Percentiles rank a stretch among this genome's conserved stretches.
Evolutionary conservation across 164 flowering plant genomes (phyloP).

Genomic region (Piper betle): DNA sequence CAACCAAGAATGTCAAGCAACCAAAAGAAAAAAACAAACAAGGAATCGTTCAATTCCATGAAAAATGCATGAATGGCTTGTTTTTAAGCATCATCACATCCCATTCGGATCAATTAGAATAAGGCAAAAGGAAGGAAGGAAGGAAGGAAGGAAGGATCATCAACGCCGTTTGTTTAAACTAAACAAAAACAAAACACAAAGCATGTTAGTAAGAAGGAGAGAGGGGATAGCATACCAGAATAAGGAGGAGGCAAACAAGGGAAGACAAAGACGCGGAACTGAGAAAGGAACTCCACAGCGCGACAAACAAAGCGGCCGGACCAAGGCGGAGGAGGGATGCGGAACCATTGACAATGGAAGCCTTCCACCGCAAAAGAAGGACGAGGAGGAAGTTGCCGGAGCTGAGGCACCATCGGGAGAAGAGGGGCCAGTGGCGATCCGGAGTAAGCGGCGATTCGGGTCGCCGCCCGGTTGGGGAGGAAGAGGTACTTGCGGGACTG

Average conservation of each 20-base stretch:
- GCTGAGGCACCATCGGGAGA: constrained; percentile 39
- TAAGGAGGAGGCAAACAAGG: constrained; percentile 57
- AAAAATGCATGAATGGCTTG: no score
- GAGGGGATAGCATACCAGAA: constrained; percentile 44
- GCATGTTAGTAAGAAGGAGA: not conserved
- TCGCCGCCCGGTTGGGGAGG: constrained; percentile 19
- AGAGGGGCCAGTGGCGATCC: constrained; percentile 87
- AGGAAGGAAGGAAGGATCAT: no score
- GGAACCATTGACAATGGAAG: constrained; percentile 43
- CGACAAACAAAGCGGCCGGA: constrained; percentile 66
- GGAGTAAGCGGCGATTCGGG: constrained; percentile 20
- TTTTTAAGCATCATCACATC: no score
- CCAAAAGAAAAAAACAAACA: not conserved
- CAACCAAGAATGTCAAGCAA: not conserved
- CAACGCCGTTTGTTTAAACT: no score
- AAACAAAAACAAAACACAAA: no score
- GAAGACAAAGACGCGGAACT: constrained; percentile 82
- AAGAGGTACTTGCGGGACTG: constrained; percentile 46
- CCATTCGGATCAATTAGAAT: no score
- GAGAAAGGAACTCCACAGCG: constrained; percentile 93
- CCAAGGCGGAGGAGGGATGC: constrained; percentile 45
- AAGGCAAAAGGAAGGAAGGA: no score
- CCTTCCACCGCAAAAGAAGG: constrained; percentile 44
- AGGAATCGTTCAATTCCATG: no score
- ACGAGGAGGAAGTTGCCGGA: constrained; percentile 25